Base-by-base conservation (phyloP, 768 basidiomycete genomes). In the Termitomyces sp. region DNA sequence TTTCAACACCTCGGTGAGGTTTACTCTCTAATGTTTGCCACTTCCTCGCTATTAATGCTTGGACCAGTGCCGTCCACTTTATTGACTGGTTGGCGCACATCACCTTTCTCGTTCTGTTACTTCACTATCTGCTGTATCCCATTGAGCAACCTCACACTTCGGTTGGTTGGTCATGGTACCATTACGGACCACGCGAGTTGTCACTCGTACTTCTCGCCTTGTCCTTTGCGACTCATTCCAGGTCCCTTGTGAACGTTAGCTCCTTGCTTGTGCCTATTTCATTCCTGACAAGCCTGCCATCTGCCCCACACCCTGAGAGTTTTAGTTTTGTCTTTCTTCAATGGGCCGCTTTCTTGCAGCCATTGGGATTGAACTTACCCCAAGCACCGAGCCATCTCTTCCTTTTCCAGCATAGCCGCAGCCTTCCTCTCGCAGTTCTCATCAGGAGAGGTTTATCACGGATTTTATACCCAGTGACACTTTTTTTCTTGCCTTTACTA, bases 401-500 rank as follows among this genome's bases (percentile, higher is more conserved):
- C 62, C 69, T 85, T 33, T 55, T 82, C 38, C 69, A 71, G n/a
- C 74, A 75, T 22, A 71, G 75, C 2, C 63, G 63, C 18, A 68
- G 69, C n/a, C 65, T 86, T 8, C 84, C 85, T 3, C 72, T 84
- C 11, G 76, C 79, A 2, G 69, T 74, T 13, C 72, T 85, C 38
- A 63, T 86, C 5, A 68, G 65, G 48, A 71, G 73, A 55, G 75
- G 76, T 16, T 60, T 83, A n/a, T 68, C 68, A 2, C 69, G 70
- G 36, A 70, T 79, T 18, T 65, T 81, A 48, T 59, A 72, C 18
- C 82, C 84, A 0, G 67, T 78, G 5, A 45, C 78, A 4, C 48
- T 77, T 7, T 83, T 83, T 65, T 84, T 84, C 69, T 64, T 83
- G 22, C 85, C 85, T 0, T 73, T 77, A 2, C 65, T 81, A n/a